These are phyloP conservation scores for Globisporangium orthogonon DNA, from an alignment of 352 stramenopile genomes.

Conservation along the genomic window DNA sequence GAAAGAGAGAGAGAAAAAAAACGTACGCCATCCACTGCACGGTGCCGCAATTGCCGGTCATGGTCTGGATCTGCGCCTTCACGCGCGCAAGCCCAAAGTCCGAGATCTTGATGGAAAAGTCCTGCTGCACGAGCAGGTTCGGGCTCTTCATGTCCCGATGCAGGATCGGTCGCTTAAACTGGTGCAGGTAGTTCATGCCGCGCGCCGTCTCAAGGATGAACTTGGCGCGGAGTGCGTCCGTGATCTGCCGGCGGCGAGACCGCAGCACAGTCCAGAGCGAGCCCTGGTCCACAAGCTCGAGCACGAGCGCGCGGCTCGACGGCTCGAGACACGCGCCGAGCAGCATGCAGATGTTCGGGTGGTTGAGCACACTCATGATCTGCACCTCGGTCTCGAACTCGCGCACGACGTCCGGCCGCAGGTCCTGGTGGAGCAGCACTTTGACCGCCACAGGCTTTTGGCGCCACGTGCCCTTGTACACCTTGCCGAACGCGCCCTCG, in stretches of 20 bases:
- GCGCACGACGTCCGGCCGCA: slow-evolving; percentile 54
- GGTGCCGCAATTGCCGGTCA: slow-evolving; percentile 90
- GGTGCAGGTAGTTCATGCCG: slow-evolving; percentile 88
- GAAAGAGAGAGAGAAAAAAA: neutral
- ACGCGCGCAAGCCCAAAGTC: slow-evolving; percentile 90
- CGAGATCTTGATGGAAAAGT: slow-evolving; percentile 88
- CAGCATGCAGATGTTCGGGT: slow-evolving; percentile 97
- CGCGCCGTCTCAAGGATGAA: slow-evolving; percentile 73
- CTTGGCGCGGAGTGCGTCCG: slow-evolving; percentile 32
- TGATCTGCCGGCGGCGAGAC: slow-evolving; percentile 32
- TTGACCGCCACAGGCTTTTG: slow-evolving; percentile 61
- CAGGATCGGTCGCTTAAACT: slow-evolving; percentile 80
- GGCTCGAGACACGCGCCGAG: slow-evolving; percentile 93
- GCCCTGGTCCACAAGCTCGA: slow-evolving; percentile 90
- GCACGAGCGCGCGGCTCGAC: slow-evolving; percentile 92
- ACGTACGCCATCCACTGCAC: slow-evolving; percentile 72
- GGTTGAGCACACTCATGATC: slow-evolving; percentile 88
- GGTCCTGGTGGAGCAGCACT: slow-evolving; percentile 63
- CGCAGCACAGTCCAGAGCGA: slow-evolving; percentile 92
- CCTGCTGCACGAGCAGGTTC: slow-evolving; percentile 81
- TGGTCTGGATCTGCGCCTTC: slow-evolving; percentile 89
- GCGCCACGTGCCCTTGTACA: slow-evolving; percentile 62
- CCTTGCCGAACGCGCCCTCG: slow-evolving; percentile 75
- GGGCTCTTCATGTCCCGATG: slow-evolving; percentile 89
- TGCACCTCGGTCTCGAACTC: slow-evolving; percentile 81